These are phyloP conservation scores for Ophiostoma populinum DNA, from an alignment of 2,329 filamentous ascomycete genomes.

Conservation along the genomic window DNA sequence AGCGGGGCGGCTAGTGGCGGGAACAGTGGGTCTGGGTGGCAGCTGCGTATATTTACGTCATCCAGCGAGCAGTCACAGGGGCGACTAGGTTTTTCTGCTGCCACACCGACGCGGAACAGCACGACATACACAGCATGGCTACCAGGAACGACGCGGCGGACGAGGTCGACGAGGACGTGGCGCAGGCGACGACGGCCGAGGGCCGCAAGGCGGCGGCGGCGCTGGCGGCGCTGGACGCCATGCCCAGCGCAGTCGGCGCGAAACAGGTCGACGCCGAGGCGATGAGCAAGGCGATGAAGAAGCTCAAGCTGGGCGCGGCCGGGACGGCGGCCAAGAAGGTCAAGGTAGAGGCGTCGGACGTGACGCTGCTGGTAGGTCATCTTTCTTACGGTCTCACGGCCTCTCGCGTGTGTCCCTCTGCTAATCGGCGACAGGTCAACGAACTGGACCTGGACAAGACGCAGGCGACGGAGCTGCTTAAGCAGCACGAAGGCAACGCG, in stretches of 20 bases:
- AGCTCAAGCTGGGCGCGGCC: conserved; percentile 28
- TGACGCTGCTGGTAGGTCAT: conserved; percentile 44
- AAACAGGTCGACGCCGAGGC: conserved; percentile 53
- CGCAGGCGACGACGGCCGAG: conserved; percentile 47
- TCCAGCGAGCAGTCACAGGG: too few species aligned
- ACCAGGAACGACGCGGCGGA: conserved; percentile 39
- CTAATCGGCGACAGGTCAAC: conserved; percentile 32
- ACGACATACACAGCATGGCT: conserved; percentile 30
- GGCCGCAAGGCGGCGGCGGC: conserved; percentile 63
- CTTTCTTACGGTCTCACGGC: too few species aligned
- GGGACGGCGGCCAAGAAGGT: conserved; percentile 34
- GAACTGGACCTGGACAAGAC: conserved; percentile 54
- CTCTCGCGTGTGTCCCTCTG: background rate
- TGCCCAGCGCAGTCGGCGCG: conserved; percentile 23
- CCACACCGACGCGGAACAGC: too few species aligned
- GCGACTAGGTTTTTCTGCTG: too few species aligned
- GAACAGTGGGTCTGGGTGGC: too few species aligned
- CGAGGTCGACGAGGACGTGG: conserved; percentile 33
- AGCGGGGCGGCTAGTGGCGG: too few species aligned
- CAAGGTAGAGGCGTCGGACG: conserved; percentile 59
- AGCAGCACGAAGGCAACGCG: conserved; percentile 51
- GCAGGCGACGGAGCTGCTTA: conserved; percentile 60
- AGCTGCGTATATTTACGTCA: too few species aligned
- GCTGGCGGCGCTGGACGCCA: conserved; percentile 50
- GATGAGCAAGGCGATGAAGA: conserved; percentile 54